These are phyloP conservation scores for Pythium brassicae DNA, from an alignment of 352 stramenopile species.

Conservation along the genomic window DNA sequence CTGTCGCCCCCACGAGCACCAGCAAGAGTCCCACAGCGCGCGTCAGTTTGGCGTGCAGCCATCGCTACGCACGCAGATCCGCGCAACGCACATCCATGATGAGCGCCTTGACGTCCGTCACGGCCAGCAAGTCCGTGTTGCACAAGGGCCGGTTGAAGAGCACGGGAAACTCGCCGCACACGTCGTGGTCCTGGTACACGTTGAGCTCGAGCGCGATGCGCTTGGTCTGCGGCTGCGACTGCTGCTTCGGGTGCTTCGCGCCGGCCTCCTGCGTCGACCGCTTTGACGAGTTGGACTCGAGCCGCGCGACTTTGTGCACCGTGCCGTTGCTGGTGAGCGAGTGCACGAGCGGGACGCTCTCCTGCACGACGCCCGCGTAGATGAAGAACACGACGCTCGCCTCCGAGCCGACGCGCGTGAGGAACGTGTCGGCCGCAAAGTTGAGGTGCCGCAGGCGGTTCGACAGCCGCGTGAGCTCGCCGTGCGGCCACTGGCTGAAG, in stretches of 20 bases:
- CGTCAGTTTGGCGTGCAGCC: neutral
- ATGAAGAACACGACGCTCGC: conserved; percentile 78
- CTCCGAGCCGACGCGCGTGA: conserved; percentile 66
- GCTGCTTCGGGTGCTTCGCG: conserved; percentile 14
- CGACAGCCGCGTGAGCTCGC: conserved; percentile 63
- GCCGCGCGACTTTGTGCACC: conserved; percentile 39
- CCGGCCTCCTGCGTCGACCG: conserved; percentile 21
- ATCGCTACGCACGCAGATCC: neutral
- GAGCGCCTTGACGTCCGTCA: conserved; percentile 78
- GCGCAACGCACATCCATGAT: conserved; percentile 62
- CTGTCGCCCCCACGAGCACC: neutral
- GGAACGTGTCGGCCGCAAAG: conserved; percentile 61
- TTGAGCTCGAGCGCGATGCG: conserved; percentile 67
- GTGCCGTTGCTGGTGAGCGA: conserved; percentile 61
- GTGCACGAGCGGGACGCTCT: conserved; percentile 67
- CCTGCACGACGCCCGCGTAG: conserved; percentile 71
- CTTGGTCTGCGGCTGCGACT: conserved; percentile 27
- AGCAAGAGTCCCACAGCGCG: too few relatives aligned
- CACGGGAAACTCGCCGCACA: conserved; percentile 67
- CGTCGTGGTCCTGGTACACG: conserved; percentile 77
- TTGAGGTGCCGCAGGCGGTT: conserved; percentile 60
- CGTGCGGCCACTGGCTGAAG: conserved; percentile 73
- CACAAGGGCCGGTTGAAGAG: conserved; percentile 55
- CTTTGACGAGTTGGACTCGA: conserved; percentile 32
- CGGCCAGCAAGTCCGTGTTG: conserved; percentile 53